Percentiles rank a stretch among this genome's conserved stretches.
phyloP scores from a whole-genome alignment of 2,329 filamentous ascomycete species.

The Neopestalotiopsis clavispora region DNA sequence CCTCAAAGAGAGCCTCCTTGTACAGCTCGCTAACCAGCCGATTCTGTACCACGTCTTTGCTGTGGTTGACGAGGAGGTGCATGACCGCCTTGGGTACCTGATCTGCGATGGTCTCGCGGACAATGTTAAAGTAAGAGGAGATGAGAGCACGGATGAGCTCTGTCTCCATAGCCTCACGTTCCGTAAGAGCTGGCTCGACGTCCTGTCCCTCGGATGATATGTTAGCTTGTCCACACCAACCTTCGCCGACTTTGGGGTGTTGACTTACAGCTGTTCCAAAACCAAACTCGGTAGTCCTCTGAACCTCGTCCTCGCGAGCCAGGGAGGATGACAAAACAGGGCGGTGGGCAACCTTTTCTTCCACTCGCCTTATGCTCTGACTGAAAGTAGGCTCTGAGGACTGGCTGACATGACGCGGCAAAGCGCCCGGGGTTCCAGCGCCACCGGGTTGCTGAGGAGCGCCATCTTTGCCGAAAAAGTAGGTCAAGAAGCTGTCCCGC shows the following conservation, averaged over 20 bases:
- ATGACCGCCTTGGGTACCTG: conserved; percentile 99
- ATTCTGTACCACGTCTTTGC: conserved; percentile 97
- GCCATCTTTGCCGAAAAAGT: conserved; percentile 98
- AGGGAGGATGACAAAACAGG: conserved; percentile 41
- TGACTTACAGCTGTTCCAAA: conserved; percentile 63
- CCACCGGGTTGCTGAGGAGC: conserved; percentile 50
- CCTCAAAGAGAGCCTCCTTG: conserved; percentile 87
- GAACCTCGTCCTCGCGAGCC: conserved; percentile 41
- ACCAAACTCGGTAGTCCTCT: conserved; percentile 40
- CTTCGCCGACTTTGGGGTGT: conserved; percentile 1
- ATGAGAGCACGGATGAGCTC: conserved; percentile 96
- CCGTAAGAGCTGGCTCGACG: conserved; percentile 86
- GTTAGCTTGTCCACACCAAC: conserved; percentile 24
- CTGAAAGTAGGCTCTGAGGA: conserved; percentile 80
- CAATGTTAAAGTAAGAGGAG: conserved; percentile 98
- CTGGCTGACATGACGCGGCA: conserved; percentile 75
- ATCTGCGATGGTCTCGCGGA: conserved; percentile 96
- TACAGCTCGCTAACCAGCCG: conserved; percentile 94
- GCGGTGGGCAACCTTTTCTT: conserved; percentile 61
- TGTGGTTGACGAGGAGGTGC: conserved; percentile 98
- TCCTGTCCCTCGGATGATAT: conserved; percentile 51
- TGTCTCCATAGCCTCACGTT: conserved; percentile 95
- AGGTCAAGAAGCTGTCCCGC: conserved; percentile 93
- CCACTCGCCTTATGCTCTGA: conserved; percentile 78
- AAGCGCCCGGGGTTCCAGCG: conserved; percentile 44